A percentile compares a stretch with the other conserved stretches of the same genome.
These are phyloP conservation scores for Neurospora sp. DNA, from an alignment of 495 filamentous ascomycete genomes.

Conservation along the genomic window DNA sequence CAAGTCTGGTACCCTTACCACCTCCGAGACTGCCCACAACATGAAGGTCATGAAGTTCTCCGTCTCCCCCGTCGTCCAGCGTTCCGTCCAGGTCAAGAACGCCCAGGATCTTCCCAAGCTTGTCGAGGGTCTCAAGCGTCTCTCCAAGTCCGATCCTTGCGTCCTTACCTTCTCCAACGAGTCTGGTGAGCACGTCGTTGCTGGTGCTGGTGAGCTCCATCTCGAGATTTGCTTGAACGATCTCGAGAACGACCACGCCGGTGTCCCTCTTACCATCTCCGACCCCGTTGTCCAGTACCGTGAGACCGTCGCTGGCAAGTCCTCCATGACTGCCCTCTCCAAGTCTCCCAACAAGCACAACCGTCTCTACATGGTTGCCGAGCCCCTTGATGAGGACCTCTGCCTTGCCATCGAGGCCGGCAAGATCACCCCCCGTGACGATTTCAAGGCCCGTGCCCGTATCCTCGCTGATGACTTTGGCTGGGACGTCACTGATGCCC, in stretches of 20 bases:
- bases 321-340: constrained; percentile 92
- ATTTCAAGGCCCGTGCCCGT: constrained; percentile 98
- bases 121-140: constrained; percentile 99
- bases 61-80: constrained; percentile 96
- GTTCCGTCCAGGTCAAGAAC: constrained; percentile 99
- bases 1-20: constrained; percentile 99
- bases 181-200: constrained; percentile 97
- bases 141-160: constrained; percentile 99
- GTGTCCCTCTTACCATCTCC: constrained; percentile 91
- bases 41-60: constrained; percentile 99
- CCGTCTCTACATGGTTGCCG: constrained; percentile 88
- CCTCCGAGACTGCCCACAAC: constrained; percentile 96
- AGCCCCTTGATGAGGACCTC: constrained; percentile 86
- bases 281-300: constrained; percentile 97
- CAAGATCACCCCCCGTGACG: constrained; percentile 90
- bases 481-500: constrained; percentile 99
- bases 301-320: constrained; percentile 76
- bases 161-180: constrained; percentile 81
- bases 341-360: constrained; percentile 99
- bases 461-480: constrained; percentile 92
- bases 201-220: constrained; percentile 97
- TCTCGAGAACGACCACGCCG: constrained; percentile 98
- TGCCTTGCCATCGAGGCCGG: constrained; percentile 82
- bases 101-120: constrained; percentile 99
- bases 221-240: constrained; percentile 99